phyloP scores from a whole-genome alignment of 345 rosid species.

The Rhodamnia rubescens region DNA sequence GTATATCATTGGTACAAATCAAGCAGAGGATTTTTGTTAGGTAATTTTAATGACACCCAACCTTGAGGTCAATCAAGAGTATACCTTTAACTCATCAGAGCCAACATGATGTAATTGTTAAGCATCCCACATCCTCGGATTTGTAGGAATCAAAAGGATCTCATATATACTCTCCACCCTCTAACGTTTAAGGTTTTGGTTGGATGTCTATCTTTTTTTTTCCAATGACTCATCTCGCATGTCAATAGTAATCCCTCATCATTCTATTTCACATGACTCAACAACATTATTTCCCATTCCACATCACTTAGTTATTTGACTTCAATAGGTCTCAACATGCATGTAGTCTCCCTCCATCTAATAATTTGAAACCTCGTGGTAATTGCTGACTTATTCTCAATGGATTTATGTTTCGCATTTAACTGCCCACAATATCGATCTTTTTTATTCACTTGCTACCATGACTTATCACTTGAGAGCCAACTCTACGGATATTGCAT shows the following conservation, averaged over 20 bases:
- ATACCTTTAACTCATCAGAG: not conserved
- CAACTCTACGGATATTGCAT: not conserved
- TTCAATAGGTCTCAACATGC: not conserved
- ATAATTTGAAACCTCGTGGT: not conserved
- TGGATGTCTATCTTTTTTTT: not conserved
- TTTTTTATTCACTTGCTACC: not conserved
- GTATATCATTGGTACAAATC: not conserved
- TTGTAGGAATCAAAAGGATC: not conserved
- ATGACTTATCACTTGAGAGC: not conserved
- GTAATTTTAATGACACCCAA: not conserved
- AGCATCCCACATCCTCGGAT: not conserved
- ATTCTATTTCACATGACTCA: not conserved
- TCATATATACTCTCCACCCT: not conserved
- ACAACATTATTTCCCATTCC: not conserved
- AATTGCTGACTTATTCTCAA: not conserved
- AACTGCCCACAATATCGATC: not conserved
- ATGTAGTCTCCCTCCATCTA: not conserved
- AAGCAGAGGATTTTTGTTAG: not conserved
- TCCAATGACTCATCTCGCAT: not conserved
- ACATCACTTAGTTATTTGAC: not conserved
- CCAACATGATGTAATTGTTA: not conserved
- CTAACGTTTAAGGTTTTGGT: not conserved
- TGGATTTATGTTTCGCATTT: not conserved
- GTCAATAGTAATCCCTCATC: not conserved
- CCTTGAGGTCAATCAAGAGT: not conserved